Base-by-base conservation (phyloP, 1,284 basidiomycete species). In the Taiwanofungus camphoratus region DNA sequence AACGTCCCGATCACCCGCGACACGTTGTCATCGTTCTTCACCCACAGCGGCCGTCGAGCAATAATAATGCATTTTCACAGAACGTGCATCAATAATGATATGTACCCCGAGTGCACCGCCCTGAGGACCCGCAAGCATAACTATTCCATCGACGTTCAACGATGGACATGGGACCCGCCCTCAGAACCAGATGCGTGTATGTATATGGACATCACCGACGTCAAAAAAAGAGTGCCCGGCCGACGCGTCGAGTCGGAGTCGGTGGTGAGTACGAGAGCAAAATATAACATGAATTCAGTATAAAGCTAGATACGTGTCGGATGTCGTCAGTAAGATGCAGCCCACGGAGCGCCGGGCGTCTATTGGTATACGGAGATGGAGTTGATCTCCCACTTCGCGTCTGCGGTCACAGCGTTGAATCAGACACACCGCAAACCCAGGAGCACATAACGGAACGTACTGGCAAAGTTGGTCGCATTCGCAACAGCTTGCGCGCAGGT, bases 401-500 rank as follows among this genome's bases (percentile, higher is more conserved):
- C 58, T 60, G 47, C 19, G 31, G 21, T 26, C 15, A 16, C 42
- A 24, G 33, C 11, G n/a, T n/a, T 9, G 19, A 15, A 20, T 13
- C 20, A 32, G 18, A 20, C 20, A n/a, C 24, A 5, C 3, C 35
- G 23, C 22, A 35, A 27, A 23, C 18, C 19, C 31, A 20, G 26
- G 24, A 9, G 23, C 43, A 36, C 23, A 33, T 21, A 22, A 21
- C 15, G 32, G 15, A 13, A 64, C 78, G 60, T 52, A 82, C 79
- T 57, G 19, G 61, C 54, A 59, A 78, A 88, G 66, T 84, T 87
- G 9, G 59, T 64, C 11, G 79, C 71, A 55, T 89, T 69, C 39
- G 77, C 69, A 32, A 92, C 78, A 29, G 74, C 72, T 13, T 80
- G 64, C 7, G 68, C 65, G 60, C 87, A 92, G 7, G 82, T 82